Base-by-base conservation (phyloP, 2,329 filamentous ascomycete genomes). In the Coniochaeta hoffmannii region DNA sequence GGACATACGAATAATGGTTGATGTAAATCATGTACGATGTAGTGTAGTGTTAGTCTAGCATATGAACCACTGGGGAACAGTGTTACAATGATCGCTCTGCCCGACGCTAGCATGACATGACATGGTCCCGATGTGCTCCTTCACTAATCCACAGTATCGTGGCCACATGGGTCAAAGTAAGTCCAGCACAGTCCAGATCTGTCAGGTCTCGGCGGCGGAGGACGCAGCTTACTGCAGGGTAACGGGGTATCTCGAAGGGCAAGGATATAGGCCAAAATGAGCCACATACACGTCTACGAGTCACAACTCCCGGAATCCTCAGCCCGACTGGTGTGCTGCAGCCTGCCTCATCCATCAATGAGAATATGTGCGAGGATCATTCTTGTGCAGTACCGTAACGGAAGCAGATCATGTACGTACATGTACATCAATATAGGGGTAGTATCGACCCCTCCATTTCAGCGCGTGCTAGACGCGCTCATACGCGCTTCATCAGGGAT, bases 11-110 rank as follows among this genome's bases (percentile, higher is more conserved):
- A 46, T 46, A 46, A 46, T 46, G 41, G 41, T 28, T 28, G 41
- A 46, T 46, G 41, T 46, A 46, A n/a, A 46, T 46, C 41, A 46
- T 46, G 41, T 46, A 46, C 41, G 38, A 26, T 15, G 7, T 46
- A 46, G 41, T 46, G 41, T 46, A 8, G 30, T 7, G 30, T 32
- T 32, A 32, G 30, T 7, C n/a, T 46, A 46, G 41, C 41, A 46
- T 46, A 28, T 2, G 5, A 15, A 53, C 17, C 22, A 44, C 38
- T 17, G 7, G 12, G 7, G 17, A 12, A 41, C 19, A 24, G 17
- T 26, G 10, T 46, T 28, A 28, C 19, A n/a, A 2, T 46, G 22
- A 28, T 46, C 41, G 41, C 22, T n/a, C 19, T 46, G 41, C 22
- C 41, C 41, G 41, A 22, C 19, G 41, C 41, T 46, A 46, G 41